Evolutionary conservation across 805 yeast species (phyloP).

Genomic region (Candida sonorensis): DNA sequence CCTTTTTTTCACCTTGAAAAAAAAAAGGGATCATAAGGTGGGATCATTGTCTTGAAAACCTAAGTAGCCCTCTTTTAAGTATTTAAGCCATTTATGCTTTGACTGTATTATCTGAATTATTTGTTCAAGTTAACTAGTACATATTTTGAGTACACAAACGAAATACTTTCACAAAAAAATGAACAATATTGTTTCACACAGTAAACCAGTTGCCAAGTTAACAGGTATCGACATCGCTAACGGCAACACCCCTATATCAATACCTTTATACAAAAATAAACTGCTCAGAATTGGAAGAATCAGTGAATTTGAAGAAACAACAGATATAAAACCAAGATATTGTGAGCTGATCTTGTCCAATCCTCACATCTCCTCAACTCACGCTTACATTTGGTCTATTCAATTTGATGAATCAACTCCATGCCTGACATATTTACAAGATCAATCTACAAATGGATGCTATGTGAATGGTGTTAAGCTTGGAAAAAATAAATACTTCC

Average conservation of each 20-base stretch:
- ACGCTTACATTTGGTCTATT: constrained; percentile 31
- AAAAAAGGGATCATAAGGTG: too few relatives aligned
- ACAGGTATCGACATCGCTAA: constrained; percentile 3
- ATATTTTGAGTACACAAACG: too few relatives aligned
- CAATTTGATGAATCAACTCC: constrained; percentile 42
- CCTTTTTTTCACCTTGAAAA: too few relatives aligned
- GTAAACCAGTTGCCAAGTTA: constrained; percentile 1
- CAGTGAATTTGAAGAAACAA: constrained; percentile 16
- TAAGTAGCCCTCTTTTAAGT: too few relatives aligned
- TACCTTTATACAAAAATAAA: constrained; percentile 22
- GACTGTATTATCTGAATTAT: too few relatives aligned
- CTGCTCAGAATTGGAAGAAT: constrained; percentile 39
- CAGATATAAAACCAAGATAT: constrained; percentile 3
- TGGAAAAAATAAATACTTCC: constrained; percentile 25
- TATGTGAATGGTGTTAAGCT: constrained; percentile 31
- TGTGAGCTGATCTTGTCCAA: constrained; percentile 25
- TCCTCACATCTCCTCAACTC: constrained; percentile 37
- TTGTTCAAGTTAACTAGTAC: too few relatives aligned
- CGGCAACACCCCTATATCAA: constrained; percentile 1
- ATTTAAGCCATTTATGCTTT: too few relatives aligned
- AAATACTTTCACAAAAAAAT: too few relatives aligned
- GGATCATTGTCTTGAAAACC: too few relatives aligned
- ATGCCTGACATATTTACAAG: constrained; percentile 44
- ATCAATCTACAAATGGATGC: constrained; percentile 46
- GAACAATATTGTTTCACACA: too few relatives aligned